Evolutionary conservation across 1,284 basidiomycete genomes (phyloP).

Genomic region (Coniferiporia weirii): DNA sequence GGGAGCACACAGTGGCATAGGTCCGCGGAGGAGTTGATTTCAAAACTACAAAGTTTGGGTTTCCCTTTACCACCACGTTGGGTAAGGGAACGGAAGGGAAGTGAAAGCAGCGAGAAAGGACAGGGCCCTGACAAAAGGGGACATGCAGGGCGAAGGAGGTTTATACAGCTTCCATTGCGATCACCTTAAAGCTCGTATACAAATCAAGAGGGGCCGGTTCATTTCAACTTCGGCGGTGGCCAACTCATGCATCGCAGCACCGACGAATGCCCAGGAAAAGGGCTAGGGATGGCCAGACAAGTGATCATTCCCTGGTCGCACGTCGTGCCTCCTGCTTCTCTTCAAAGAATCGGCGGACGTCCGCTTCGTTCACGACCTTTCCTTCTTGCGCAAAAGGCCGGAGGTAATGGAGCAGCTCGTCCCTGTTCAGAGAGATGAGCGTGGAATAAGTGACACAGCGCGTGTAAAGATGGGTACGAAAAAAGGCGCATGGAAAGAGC

Average conservation of each 20-base stretch:
- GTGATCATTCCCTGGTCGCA: not conserved
- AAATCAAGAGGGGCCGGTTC: not conserved
- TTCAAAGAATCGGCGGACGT: constrained; percentile 69
- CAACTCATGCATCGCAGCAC: not conserved
- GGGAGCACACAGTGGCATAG: not conserved
- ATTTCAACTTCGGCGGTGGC: not conserved
- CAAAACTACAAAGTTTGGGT: too few species aligned
- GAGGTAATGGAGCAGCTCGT: constrained; percentile 49
- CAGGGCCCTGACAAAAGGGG: not conserved
- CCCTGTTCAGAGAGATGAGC: constrained; percentile 35
- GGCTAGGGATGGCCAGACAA: not conserved
- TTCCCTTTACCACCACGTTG: too few species aligned
- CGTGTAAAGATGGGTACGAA: not conserved
- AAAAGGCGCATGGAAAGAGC: too few species aligned
- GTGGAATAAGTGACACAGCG: not conserved
- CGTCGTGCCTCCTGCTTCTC: constrained; percentile 21
- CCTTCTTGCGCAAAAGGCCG: constrained; percentile 74
- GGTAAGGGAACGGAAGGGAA: not conserved
- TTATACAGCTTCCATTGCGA: not conserved
- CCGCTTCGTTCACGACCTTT: constrained; percentile 67
- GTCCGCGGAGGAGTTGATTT: not conserved
- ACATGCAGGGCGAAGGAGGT: not conserved
- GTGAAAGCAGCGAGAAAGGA: not conserved
- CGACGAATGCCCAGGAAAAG: not conserved
- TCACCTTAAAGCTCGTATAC: not conserved